phyloP scores from a whole-genome alignment of 192 early-diverging fungal species.

The Backusella morwellensis region DNA sequence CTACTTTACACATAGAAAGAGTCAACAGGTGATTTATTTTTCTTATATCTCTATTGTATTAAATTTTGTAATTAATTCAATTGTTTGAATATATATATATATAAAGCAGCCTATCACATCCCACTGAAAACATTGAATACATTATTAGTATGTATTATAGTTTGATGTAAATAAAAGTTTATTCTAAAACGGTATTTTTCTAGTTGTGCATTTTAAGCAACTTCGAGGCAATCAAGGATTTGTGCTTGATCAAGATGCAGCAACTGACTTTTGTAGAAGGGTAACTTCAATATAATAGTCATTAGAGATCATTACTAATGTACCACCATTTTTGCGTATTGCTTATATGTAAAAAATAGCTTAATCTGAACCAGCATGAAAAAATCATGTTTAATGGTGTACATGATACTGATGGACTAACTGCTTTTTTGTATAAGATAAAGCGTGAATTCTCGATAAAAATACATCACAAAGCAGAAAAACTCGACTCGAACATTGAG shows the following conservation, averaged over 20 bases:
- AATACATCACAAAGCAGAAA: conserved; percentile 29
- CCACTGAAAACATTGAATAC: not conserved
- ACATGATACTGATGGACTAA: conserved; percentile 31
- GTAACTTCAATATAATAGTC: not conserved
- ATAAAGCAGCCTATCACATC: not conserved
- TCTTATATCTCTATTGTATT: not conserved
- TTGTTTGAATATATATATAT: not conserved
- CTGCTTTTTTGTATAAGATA: conserved; percentile 27
- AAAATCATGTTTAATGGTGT: conserved; percentile 30
- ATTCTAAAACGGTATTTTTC: not conserved
- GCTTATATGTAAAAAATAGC: not conserved
- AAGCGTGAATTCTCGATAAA: conserved; percentile 34
- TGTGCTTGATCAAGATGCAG: conserved; percentile 25
- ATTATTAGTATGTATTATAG: not conserved
- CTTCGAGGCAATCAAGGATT: conserved; percentile 31
- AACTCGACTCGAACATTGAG: not conserved
- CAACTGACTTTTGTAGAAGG: conserved; percentile 22
- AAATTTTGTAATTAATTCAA: not conserved
- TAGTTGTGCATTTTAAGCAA: conserved; percentile 35
- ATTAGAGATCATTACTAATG: not conserved
- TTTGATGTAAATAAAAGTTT: not conserved
- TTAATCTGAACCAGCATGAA: conserved; percentile 28
- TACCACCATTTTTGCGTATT: not conserved
- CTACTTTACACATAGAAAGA: not conserved
- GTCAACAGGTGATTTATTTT: not conserved